A percentile compares a stretch with the other conserved stretches of the same genome.
These are phyloP conservation scores for Leersia perrieri DNA, from an alignment of 176 grass and related monocot genomes.

Conservation along the genomic window DNA sequence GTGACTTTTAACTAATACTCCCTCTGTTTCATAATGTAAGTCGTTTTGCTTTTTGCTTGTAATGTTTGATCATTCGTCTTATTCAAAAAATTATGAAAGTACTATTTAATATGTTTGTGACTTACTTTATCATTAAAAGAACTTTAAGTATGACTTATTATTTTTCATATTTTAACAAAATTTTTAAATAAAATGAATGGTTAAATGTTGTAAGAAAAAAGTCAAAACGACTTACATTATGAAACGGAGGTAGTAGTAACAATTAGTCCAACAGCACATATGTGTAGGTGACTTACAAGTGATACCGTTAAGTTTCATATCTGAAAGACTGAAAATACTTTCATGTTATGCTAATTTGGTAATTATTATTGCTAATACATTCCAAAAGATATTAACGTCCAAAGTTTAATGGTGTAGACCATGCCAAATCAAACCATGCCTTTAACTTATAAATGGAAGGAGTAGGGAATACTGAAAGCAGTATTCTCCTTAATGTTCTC, in stretches of 20 bases:
- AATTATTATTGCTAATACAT: not conserved
- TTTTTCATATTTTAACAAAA: too few relatives aligned
- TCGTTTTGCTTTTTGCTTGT: too few relatives aligned
- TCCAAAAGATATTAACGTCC: not conserved
- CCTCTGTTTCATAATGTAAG: too few relatives aligned
- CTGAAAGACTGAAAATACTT: not conserved
- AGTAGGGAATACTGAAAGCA: not conserved
- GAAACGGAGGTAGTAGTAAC: too few relatives aligned
- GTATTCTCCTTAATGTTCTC: not conserved
- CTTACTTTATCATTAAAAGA: too few relatives aligned
- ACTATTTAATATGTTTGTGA: too few relatives aligned
- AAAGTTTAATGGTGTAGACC: not conserved
- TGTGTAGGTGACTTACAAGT: not conserved
- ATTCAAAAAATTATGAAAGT: too few relatives aligned
- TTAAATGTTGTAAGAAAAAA: too few relatives aligned
- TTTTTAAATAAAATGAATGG: too few relatives aligned
- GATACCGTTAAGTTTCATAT: not conserved
- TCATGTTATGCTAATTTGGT: not conserved
- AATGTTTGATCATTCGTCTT: too few relatives aligned
- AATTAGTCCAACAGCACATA: not conserved
- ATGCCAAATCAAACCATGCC: not conserved
- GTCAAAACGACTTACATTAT: too few relatives aligned
- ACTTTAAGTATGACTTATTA: too few relatives aligned
- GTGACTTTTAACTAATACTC: not conserved
- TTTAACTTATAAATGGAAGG: not conserved